Percentiles rank a stretch among this genome's conserved stretches.
Conservation (phyloP, 2,329 filamentous ascomycete genomes). For the Trichoderma harzianum region DNA sequence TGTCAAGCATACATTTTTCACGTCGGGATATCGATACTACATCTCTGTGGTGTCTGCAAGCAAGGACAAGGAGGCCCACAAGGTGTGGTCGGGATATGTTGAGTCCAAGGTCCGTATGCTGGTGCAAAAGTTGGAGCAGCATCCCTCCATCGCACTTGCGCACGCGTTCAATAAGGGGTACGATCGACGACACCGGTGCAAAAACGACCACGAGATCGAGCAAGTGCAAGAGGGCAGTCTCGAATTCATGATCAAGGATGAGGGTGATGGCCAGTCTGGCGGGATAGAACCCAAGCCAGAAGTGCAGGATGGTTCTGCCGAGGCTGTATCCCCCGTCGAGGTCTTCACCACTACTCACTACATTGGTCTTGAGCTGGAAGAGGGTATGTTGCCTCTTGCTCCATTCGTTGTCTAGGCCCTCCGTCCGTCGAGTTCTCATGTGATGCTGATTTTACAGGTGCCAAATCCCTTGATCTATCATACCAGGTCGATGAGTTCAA, state of each 20-base stretch:
- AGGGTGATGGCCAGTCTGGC: constrained; percentile 27
- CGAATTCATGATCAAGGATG: constrained; percentile 42
- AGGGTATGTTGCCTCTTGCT: constrained; percentile 55
- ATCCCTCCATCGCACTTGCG: constrained; percentile 74
- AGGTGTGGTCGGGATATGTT: constrained; percentile 85
- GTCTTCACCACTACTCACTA: constrained; percentile 93
- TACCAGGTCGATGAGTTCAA: constrained; percentile 85
- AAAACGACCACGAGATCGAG: constrained; percentile 47
- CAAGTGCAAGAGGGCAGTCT: constrained; percentile 55
- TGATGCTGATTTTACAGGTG: constrained; percentile 46
- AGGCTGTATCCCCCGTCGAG: constrained; percentile 34
- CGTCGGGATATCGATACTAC: constrained; percentile 90
- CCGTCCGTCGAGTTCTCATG: background rate
- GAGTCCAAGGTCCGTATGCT: constrained; percentile 90
- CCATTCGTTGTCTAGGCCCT: background rate
- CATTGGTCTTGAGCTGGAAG: constrained; percentile 77
- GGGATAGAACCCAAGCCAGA: constrained; percentile 46
- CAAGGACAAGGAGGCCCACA: constrained; percentile 77
- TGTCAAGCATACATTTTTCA: constrained; percentile 89
- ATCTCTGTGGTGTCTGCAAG: constrained; percentile 82
- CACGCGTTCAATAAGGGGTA: constrained; percentile 93
- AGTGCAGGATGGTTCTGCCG: constrained; percentile 42
- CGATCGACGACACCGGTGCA: constrained; percentile 74
- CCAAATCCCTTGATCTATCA: constrained; percentile 72
- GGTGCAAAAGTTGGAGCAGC: constrained; percentile 77